Evolutionary conservation across 2,329 filamentous ascomycete species (phyloP), one percentile per base, ranked within the genome.

Genomic region (Xylariaceae sp.): DNA sequence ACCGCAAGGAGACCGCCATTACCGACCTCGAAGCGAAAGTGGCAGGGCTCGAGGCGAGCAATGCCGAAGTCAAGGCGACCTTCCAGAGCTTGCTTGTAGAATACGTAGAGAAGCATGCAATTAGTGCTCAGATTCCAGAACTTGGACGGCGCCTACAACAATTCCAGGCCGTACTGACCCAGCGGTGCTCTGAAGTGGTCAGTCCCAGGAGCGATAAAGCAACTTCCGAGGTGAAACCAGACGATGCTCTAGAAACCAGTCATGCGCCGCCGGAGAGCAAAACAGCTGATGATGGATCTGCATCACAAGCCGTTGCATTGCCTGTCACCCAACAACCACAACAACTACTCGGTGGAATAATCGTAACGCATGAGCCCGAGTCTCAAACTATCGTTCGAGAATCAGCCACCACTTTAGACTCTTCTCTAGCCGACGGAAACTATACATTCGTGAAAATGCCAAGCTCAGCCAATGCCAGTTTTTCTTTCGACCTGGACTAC

Each of bases 1-100:
- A 89, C 67, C 87, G 92, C 48, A 96, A 96, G 74, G 92, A 96
- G 69, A 88, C 83, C 19, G 89, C 90, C 4, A 94, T 96, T 53
- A 82, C 85, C 24, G 85, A 84, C 1, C 79, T 96, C 9, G 88
- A 92, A 69, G 82, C 84, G 51, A 82, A 87, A 59, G 90, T 94
- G 23, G 78, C 86, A 51, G 81, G 84, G 21, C 82, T 96, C n/a
- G 84, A 88, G 56, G 79, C 81, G 12, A 85, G 83, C 19, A 88
- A 93, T 58, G 83, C 89, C 53, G 84, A 89, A 65, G 91, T 96
- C 87, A 88, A 85, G 74, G 85, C 81, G 48, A 83, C 86, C 0
- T 92, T 96, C 65, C 77, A 86, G 63, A 79, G 78, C 26, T 29
- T 63, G 28, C 82, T 94, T 21, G 85, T 89, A 60, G 84, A 90